These are phyloP conservation scores for Wickerhamiella hasegawae DNA, from an alignment of 805 yeast genomes.

Conservation along the genomic window DNA sequence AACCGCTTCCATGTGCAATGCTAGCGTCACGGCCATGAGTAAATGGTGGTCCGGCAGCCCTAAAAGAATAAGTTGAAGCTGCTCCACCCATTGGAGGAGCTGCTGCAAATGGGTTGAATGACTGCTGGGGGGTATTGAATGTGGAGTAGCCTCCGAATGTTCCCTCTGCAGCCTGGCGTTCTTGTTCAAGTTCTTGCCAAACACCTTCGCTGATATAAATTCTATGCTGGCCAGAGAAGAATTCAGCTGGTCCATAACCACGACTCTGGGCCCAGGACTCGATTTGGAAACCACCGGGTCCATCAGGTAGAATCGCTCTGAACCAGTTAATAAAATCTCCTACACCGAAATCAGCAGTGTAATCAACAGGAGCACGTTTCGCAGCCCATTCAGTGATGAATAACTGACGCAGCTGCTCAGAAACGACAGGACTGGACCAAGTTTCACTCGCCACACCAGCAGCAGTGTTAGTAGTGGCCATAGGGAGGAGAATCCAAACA, in stretches of 20 bases:
- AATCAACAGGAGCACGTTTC: conserved; percentile 21
- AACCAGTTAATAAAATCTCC: conserved; percentile 24
- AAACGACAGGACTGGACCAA: conserved; percentile 24
- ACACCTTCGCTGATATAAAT: conserved; percentile 25
- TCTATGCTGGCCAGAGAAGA: conserved; percentile 22
- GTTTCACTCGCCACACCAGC: conserved; percentile 13
- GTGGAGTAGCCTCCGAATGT: neutral
- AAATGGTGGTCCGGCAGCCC: neutral
- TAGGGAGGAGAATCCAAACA: conserved; percentile 22
- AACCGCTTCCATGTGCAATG: neutral
- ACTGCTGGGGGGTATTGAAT: neutral
- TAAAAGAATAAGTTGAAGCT: neutral
- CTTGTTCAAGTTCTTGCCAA: conserved; percentile 24
- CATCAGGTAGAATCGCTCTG: conserved; percentile 18
- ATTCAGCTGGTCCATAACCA: conserved; percentile 21
- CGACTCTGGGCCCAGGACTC: conserved; percentile 23
- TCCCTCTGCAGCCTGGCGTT: conserved; percentile 6
- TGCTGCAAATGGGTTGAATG: neutral
- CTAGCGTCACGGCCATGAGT: neutral
- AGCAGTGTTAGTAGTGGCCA: conserved; percentile 19
- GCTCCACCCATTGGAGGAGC: too few relatives aligned
- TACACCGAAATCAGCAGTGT: conserved; percentile 25
- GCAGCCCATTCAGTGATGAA: conserved; percentile 25
- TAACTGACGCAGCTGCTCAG: conserved; percentile 23
- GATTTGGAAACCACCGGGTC: conserved; percentile 14